Percentiles rank a stretch among this genome's conserved stretches.
phyloP scores from a whole-genome alignment of 345 rosid genomes.

The Eucalyptus fibrosa region DNA sequence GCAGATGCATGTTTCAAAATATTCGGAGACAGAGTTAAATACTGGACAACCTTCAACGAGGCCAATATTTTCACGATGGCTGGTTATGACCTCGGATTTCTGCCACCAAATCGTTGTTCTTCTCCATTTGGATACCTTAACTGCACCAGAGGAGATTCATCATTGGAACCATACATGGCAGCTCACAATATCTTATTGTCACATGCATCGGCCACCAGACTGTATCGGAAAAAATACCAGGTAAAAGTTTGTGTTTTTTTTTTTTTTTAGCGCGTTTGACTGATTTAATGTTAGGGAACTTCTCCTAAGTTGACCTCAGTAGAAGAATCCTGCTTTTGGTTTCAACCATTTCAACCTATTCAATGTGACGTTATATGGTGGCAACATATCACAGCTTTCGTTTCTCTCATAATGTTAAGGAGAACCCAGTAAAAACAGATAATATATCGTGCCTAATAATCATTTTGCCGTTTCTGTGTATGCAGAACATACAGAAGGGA shows the following conservation, averaged over 20 bases:
- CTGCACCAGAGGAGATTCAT: constrained; percentile 41
- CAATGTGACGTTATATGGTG: background rate
- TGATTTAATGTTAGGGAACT: background rate
- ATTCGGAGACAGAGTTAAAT: constrained; percentile 31
- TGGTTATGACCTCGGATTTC: constrained; percentile 17
- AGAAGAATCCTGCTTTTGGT: background rate
- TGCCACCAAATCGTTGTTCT: constrained; percentile 26
- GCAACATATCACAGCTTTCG: background rate
- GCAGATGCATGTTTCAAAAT: constrained; percentile 27
- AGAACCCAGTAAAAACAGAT: background rate
- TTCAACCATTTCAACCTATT: background rate
- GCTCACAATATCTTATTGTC: constrained; percentile 60
- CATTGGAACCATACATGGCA: constrained; percentile 57
- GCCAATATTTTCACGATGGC: constrained; percentile 10
- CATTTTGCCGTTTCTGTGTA: background rate
- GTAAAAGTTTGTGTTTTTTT: background rate
- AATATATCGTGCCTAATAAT: background rate
- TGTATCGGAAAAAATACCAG: constrained; percentile 55
- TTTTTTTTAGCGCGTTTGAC: background rate
- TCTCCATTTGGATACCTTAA: constrained; percentile 5
- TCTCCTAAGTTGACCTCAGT: background rate
- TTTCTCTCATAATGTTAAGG: background rate
- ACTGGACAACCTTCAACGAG: constrained; percentile 41
- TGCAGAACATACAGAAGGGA: constrained; percentile 29
- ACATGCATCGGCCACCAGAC: constrained; percentile 52